Evolutionary conservation across 1,284 basidiomycete genomes (phyloP), one percentile per base, ranked within the genome.

Genomic region (Moesziomyces parantarcticus): DNA sequence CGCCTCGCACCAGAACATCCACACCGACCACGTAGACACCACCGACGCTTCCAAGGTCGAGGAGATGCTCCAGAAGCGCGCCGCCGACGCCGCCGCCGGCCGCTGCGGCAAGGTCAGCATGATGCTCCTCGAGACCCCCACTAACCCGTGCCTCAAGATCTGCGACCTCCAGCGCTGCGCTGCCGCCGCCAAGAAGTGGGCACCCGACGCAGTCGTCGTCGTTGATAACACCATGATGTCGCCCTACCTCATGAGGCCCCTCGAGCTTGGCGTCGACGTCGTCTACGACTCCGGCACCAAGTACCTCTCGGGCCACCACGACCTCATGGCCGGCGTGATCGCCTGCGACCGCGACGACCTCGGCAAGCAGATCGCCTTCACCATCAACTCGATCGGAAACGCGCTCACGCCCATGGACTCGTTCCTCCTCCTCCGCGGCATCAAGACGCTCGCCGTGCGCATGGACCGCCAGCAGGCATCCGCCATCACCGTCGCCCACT

Each of bases 181-280:
- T 25, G 62, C 70, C 26, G 71, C 78, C 29, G 81, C 74, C 32
- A 79, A 81, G 45, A 66, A 71, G 54, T 77, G 74, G 58, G 75
- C 75, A 3, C 80, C 80, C n/a, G 78, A 82, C 36, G 81, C 81
- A 5, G 52, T 82, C 16, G 76, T 82, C 11, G 81, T 83, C 5
- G 75, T 79, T 23, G 97, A 99, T 85, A 99, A 99, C 85, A 99
- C 97, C 70, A 99, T 99, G 97, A 97, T 99, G 95, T 97, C 94
- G 80, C 97, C 97, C 11, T 99, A 98, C 85, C 88, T 99, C 20
- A 95, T 97, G 85, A 88, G 95, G 56, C 97, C 97, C 2, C 88
- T 99, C 52, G 94, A 98, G 82, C 91, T 97, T 66, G 97, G 97
- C 26, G 93, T 92, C 47, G 97, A 99, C 82, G 90, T 99, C 52